Evolutionary conservation across 2,329 filamentous ascomycete genomes (phyloP), one percentile per base, ranked within the genome.

Genomic region (Bertia moriformis): DNA sequence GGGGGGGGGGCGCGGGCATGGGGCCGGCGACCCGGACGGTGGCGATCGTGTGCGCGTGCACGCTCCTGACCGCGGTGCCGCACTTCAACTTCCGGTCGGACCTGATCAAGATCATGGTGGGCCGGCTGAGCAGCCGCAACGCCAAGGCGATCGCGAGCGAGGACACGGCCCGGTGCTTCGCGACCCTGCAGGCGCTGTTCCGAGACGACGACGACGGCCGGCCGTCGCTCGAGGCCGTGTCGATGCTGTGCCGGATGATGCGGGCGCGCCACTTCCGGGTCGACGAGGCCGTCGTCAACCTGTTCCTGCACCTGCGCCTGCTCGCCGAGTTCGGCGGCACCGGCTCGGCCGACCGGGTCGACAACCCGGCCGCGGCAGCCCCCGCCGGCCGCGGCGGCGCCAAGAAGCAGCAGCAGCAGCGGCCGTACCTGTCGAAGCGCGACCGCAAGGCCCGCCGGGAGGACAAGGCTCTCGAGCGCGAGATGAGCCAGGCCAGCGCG

Each of bases 81-180:
- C 93, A 98, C 62, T 98, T 98, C 73, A 98, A 98, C 65, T 95
- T 93, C 59, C 80, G 91, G 30, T 72, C 69, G 38, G 89, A 98
- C 39, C 65, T 98, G 39, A 63, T 98, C 44, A 86, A 84, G 58
- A 89, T 96, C 42, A 55, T 98, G 13, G 78, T 94, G 17, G 77
- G 78, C 48, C 91, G 91, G 56, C 67, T 98, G 24, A 87, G 84
- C 51, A 72, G 69, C 41, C 74, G 77, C 48, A 72, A 70, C 40
- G 61, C 32, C 12, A 17, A 35, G 7, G 15, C 12, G 10, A 72
- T 70, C 40, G 61, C 15, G 10, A 15, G 17, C 17, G 32, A 7
- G 7, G 80, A 93, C 44, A 91, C 86, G 46, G 57, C 71, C 45
- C 88, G 84, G 55, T 93, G 85, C 48, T 69, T 81, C 10, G 69